Evolutionary conservation across 2,329 filamentous ascomycete species (phyloP), one percentile per base, ranked within the genome.

Genomic region (Exophiala viscosa): DNA sequence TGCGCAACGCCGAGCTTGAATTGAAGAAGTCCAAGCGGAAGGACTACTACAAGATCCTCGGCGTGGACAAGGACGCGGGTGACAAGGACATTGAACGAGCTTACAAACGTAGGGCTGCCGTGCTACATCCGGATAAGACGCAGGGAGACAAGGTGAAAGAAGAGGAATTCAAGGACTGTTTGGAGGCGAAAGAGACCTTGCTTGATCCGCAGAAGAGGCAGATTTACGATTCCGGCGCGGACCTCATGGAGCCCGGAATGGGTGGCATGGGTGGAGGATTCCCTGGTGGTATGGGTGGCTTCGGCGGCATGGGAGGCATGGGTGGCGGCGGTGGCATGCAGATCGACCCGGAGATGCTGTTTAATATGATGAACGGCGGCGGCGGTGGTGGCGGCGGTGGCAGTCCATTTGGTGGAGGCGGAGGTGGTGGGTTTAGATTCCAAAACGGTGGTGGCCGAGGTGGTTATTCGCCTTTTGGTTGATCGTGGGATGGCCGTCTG

Each of bases 31-130:
- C 87, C 70, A 87, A 92, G 73, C 82, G 93, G 57, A 99, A 99
- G 73, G 93, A 99, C 67, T 97, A 96, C 75, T 99, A 99, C 78
- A 96, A 96, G 81, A 96, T 97, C 61, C 83, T 99, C 48, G 88
- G 86, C 5, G 76, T 99, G 7, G 77, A 87, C 52, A 97, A 96
- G 78, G 87, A 91, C 57, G 90, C 90, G 34, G 82, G 81, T 36
- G 90, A 95, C 17, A 78, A 78, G 52, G 84, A 93, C 49, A 93
- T 99, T 76, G 99, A 97, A 80, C 92, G 91, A 76, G 93, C 92
- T 1, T 99, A 99, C 76, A 85, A 92, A 61, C 96, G 93, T 73
- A 80, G 96, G 67, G 93, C 93, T 51, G 92, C 99, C 62, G 79
- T 91, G 60, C 88, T 96, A 69, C 93, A 99, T 70, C 93, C 93